Conservation (phyloP, 2,329 filamentous ascomycete species). For the Pseudocercospora fuligena region DNA sequence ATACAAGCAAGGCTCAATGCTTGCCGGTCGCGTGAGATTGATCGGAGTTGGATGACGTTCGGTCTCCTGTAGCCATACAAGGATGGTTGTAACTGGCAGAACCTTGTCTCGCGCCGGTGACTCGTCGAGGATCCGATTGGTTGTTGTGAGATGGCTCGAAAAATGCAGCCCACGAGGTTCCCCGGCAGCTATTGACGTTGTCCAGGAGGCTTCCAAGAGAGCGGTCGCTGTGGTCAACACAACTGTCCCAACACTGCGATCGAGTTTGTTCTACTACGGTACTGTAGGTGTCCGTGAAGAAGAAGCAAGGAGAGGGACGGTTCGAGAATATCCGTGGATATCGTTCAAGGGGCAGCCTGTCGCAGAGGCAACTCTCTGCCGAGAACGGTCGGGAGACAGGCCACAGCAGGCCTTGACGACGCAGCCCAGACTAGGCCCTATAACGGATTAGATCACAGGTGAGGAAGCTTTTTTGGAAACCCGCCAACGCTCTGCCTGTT, state of each 20-base stretch:
- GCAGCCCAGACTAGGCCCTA: background rate
- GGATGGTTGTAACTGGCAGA: conserved; percentile 1
- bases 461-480: conserved; percentile 3
- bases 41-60: conserved; percentile 18
- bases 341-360: background rate
- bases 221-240: background rate
- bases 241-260: background rate
- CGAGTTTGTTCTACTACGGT: background rate
- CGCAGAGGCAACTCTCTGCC: background rate
- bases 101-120: conserved; percentile 12
- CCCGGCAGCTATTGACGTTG: background rate
- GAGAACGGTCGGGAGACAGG: background rate
- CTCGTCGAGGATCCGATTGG: conserved; percentile 7
- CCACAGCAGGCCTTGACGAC: background rate
- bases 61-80: conserved; percentile 1
- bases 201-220: background rate
- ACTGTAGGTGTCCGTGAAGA: background rate
- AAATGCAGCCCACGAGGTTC: background rate
- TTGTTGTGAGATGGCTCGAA: background rate
- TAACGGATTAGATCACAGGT: background rate
- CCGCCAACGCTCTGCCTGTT: background rate
- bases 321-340: background rate
- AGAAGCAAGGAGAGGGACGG: background rate
- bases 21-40: conserved; percentile 9
- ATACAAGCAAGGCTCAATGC: background rate